Conservation (phyloP, 1,139 yeast species). For the Insectozyma bohioensis region DNA sequence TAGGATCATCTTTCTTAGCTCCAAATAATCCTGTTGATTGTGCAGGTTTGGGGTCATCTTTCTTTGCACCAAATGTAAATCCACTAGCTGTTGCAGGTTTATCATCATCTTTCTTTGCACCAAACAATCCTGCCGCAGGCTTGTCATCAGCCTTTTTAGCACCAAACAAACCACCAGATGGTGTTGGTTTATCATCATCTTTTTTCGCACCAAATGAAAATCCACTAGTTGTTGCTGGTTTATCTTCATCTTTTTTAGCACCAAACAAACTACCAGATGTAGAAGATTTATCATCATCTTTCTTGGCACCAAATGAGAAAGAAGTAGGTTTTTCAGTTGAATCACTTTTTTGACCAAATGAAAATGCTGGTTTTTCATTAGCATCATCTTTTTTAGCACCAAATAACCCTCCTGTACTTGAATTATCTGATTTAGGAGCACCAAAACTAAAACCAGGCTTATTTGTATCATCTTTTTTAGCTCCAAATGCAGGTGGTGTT, state of each 20-base stretch:
- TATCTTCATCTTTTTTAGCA: slow-evolving; percentile 24
- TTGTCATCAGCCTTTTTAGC: slow-evolving; percentile 18
- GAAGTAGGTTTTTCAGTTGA: slow-evolving; percentile 19
- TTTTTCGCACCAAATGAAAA: slow-evolving; percentile 16
- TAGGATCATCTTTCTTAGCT: slow-evolving; percentile 20
- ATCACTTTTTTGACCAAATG: slow-evolving; percentile 27
- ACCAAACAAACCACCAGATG: slow-evolving; percentile 19
- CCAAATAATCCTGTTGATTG: slow-evolving; percentile 24
- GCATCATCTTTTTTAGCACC: slow-evolving; percentile 21
- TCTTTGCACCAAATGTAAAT: slow-evolving; percentile 25
- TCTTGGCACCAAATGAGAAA: slow-evolving; percentile 27
- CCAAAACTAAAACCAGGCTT: slow-evolving; percentile 19
- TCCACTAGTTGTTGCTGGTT: slow-evolving; percentile 15
- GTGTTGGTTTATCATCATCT: slow-evolving; percentile 15
- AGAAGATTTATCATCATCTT: slow-evolving; percentile 20
- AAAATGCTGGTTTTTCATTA: slow-evolving; percentile 17
- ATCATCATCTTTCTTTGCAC: slow-evolving; percentile 24
- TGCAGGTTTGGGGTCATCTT: slow-evolving; percentile 18
- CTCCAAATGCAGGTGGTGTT: slow-evolving; percentile 20
- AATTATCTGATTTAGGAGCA: slow-evolving; percentile 19
- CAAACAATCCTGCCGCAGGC: slow-evolving; percentile 18
- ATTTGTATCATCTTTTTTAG: slow-evolving; percentile 21
- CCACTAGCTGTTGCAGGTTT: slow-evolving; percentile 18
- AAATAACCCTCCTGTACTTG: slow-evolving; percentile 14
- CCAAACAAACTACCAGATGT: slow-evolving; percentile 20